Percentiles rank a stretch among this genome's conserved stretches.
Evolutionary conservation across 2,329 filamentous ascomycete genomes (phyloP).

Genomic region (Monosporascus sp.): DNA sequence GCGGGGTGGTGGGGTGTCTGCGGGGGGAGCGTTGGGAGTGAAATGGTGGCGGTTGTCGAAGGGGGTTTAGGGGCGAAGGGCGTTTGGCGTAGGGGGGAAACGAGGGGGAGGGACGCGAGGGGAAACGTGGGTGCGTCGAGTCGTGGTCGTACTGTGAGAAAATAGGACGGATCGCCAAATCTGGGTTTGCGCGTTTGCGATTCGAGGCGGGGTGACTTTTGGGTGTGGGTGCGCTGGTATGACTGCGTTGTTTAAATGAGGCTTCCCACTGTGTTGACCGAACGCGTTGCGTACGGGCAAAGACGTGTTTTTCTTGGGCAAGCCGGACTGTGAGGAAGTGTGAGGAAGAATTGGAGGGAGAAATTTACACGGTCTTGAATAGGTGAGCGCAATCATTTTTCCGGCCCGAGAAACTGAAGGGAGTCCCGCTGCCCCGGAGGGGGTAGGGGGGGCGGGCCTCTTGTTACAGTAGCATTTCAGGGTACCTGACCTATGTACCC

Average conservation of each 20-base stretch:
- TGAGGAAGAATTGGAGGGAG: background rate
- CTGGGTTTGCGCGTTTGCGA: constrained; percentile 1
- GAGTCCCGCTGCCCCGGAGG: too few species aligned
- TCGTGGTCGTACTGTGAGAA: background rate
- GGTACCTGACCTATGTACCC: background rate
- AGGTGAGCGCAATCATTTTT: background rate
- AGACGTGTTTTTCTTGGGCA: background rate
- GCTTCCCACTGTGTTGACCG: constrained; percentile 5
- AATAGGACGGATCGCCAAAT: background rate
- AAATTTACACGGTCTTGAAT: background rate
- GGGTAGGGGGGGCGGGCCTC: too few species aligned
- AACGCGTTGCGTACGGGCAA: background rate
- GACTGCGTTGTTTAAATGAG: background rate
- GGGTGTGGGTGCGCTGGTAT: background rate
- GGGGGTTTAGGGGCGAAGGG: constrained; percentile 14
- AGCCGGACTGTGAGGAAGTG: background rate
- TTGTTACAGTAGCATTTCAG: too few species aligned
- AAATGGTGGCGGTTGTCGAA: constrained; percentile 28
- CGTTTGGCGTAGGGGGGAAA: background rate
- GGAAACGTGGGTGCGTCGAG: constrained; percentile 11
- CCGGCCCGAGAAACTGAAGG: background rate
- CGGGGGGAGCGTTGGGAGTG: constrained; percentile 21
- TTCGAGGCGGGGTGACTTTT: background rate
- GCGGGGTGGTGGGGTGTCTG: constrained; percentile 27
- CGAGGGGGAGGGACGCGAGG: constrained; percentile 9